Base-by-base conservation (phyloP, 192 early-diverging fungal species). In the Podochytrium sp. region DNA sequence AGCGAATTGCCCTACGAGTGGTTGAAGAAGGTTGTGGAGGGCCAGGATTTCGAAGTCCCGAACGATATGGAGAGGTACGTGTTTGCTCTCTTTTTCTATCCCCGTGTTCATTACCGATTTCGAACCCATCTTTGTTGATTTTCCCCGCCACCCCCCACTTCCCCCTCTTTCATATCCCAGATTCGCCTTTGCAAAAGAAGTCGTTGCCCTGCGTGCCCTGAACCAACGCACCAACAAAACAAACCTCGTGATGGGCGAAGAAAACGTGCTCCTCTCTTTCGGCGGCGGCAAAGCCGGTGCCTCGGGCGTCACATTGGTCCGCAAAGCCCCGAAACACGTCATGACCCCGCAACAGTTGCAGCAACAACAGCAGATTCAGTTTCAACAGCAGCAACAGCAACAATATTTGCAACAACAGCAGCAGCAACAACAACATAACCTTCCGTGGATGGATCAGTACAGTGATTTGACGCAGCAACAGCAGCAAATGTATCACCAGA, bases 1-100 rank as follows among this genome's bases (percentile, higher is more conserved):
- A 57, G 81, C 14, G 82, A 87, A 43, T 74, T 89, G 49, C 87
- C 87, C 23, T 89, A 87, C 75, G 87, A 89, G 41, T 89, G 87
- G 87, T 76, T 89, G 25, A 89, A 89, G 65, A 76, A 66, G 40
- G 84, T 89, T 2, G 80, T 89, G 38, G 87, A 89, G 77, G 80
- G 76, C 50, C 75, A 74, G 52, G 75, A 62, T 3, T 89, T 89
- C 62, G 80, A 84, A 41, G 83, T 83, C 2, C 86, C 87, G 2
- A 75, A 67, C 42, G 87, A 89, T 42, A 85, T 87, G 81, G 86
- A 89, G 43, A 77, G 87, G 86, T 87, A 52, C 29, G 71, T 73
- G 30, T 29, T 29, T 38, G 64, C 35, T 16, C 66, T 53, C 20
- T 18, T 65, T 74, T 50, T 65, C 1, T n/a, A n/a, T n/a, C n/a